Conservation (phyloP, 148 eudicot genomes). For the Cornus suecica region DNA sequence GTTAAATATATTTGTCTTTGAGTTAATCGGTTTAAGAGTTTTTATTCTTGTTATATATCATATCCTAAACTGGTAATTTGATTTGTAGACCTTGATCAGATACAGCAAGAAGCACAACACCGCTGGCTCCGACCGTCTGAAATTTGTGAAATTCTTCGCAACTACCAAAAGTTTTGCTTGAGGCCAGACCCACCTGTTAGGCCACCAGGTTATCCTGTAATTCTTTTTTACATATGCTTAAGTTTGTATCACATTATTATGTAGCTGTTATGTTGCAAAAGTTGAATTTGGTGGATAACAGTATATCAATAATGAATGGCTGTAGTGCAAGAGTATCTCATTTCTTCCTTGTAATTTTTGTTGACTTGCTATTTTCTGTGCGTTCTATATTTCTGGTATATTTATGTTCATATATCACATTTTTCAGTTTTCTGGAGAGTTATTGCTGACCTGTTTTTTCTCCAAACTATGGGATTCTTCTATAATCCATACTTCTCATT, state of each 20-base stretch:
- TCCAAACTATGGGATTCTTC: not conserved
- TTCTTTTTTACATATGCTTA: not conserved
- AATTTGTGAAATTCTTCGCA: slow-evolving; percentile 66
- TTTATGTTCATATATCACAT: not conserved
- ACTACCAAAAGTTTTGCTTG: slow-evolving; percentile 45
- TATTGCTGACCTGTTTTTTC: not conserved
- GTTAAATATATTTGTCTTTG: not conserved
- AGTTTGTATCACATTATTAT: not conserved
- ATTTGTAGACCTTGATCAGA: slow-evolving; percentile 47
- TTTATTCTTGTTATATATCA: not conserved
- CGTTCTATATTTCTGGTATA: slow-evolving; percentile 2
- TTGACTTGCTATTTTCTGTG: slow-evolving; percentile 8
- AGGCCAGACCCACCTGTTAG: slow-evolving; percentile 54
- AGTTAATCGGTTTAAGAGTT: not conserved
- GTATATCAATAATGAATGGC: not conserved
- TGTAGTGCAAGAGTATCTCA: not conserved
- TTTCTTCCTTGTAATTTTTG: not conserved
- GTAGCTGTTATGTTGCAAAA: not conserved
- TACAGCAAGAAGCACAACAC: slow-evolving; percentile 59
- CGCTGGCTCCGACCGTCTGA: slow-evolving; percentile 81
- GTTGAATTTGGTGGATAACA: not conserved
- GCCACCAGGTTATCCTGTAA: slow-evolving; percentile 39
- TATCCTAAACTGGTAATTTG: not conserved
- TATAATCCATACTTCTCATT: not conserved
- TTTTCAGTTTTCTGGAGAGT: not conserved